phyloP scores from a whole-genome alignment of 495 filamentous ascomycete genomes.

The Barbatosphaeria neglecta region DNA sequence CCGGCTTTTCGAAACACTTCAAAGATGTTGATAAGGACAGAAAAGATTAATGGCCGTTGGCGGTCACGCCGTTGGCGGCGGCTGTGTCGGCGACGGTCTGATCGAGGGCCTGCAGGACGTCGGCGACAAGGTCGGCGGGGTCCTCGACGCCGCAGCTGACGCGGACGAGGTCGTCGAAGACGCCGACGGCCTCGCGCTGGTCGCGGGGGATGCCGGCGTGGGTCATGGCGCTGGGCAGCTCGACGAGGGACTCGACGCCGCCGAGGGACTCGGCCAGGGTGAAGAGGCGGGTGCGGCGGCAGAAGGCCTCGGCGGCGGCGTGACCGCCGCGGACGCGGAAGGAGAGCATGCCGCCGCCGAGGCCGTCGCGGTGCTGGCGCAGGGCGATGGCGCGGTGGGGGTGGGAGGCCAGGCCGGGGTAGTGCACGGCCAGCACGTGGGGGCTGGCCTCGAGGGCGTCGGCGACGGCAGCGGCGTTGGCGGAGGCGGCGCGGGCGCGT shows the following conservation, averaged over 20 bases:
- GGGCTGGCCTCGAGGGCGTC: slow-evolving; percentile 65
- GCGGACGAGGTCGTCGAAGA: slow-evolving; percentile 94
- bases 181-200: slow-evolving; percentile 79
- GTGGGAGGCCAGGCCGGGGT: slow-evolving; percentile 82
- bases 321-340: slow-evolving; percentile 92
- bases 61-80: slow-evolving; percentile 8
- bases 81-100: slow-evolving; percentile 46
- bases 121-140: slow-evolving; percentile 65
- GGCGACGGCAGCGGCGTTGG: slow-evolving; percentile 73
- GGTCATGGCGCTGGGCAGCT: slow-evolving; percentile 90
- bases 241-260: slow-evolving; percentile 83
- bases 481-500: slow-evolving; percentile 69
- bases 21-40: background rate
- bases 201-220: slow-evolving; percentile 88
- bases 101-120: slow-evolving; percentile 79
- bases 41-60: slow-evolving; percentile 4
- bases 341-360: slow-evolving; percentile 95
- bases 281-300: slow-evolving; percentile 78
- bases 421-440: slow-evolving; percentile 79
- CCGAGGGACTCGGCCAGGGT: slow-evolving; percentile 89
- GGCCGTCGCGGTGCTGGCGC: slow-evolving; percentile 84
- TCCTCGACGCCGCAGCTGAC: slow-evolving; percentile 94
- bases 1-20: background rate
- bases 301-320: slow-evolving; percentile 80
- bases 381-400: slow-evolving; percentile 72